Base-by-base conservation (phyloP, 106 monocot genomes). In the Dioscorea zingiberensis region DNA sequence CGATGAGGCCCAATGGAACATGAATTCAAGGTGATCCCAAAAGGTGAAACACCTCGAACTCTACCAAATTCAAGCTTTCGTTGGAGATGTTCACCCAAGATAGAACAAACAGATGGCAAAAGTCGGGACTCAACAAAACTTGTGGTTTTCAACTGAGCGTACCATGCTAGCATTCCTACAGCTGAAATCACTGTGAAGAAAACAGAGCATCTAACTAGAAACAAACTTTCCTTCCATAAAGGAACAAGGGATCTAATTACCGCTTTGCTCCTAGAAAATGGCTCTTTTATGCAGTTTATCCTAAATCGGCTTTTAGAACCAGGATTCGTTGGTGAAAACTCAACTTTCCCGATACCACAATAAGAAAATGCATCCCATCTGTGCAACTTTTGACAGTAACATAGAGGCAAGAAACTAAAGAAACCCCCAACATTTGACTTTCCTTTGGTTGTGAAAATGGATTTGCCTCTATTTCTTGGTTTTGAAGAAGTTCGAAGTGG, bases 1-100 rank as follows among this genome's bases (percentile, higher is more conserved):
- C 4, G 49, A 55, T 89, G 81, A 24, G 98, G 85, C 18, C 98
- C 98, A 71, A 98, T 82, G 2, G 89, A 98, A 67, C 93, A 93
- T 21, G 92, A 79, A 2, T 86, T 63, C 46, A 98, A 47, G 44
- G 97, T 98, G 54, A 98, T 86, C 2, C 98, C 85, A 15, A 93
- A 67, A 55, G 98, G 98, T 55, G 98, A 98, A 67, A 98, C 61
- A 23, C 82, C 85, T 44, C 66, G 78, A 55, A 98, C 89, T 51
- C 69, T 93, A 47, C 93, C 88, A 80, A 92, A 75, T 48, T 77
- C 69, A 58, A 98, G 58, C 60, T 98, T 89, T 57, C 98, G 81
- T 59, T 98, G 89, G 46, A 98, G 65, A 72, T 89, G 76, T 13
- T 88, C 91, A 63, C 91, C 79, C 38, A 97, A 68, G 27, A 79